phyloP scores from a whole-genome alignment of 805 yeast species.

The Blastobotrys chiropterorum region DNA sequence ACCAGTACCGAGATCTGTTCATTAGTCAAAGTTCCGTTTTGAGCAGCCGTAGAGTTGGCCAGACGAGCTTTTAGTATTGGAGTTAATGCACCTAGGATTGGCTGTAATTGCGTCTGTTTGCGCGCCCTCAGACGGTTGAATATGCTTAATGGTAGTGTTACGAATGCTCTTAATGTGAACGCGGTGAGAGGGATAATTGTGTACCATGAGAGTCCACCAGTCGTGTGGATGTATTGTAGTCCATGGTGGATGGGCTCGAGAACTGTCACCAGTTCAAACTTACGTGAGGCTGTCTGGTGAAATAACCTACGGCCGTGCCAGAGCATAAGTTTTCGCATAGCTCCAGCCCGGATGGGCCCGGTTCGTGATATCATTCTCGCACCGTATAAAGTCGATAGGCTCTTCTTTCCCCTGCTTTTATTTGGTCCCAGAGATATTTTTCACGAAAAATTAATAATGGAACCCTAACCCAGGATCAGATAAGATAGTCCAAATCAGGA shows the following conservation, averaged over 20 bases:
- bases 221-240: constrained; percentile 21
- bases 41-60: constrained; percentile 34
- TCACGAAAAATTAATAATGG: background rate
- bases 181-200: constrained; percentile 70
- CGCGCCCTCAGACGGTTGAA: constrained; percentile 61
- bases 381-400: too few relatives aligned
- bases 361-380: background rate
- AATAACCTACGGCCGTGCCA: background rate
- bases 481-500: background rate
- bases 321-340: background rate
- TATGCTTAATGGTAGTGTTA: constrained; percentile 77
- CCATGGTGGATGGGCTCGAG: constrained; percentile 18
- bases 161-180: constrained; percentile 50
- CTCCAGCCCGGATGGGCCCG: background rate
- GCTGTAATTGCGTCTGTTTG: constrained; percentile 65
- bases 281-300: background rate
- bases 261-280: constrained; percentile 13
- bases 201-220: constrained; percentile 72
- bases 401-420: too few relatives aligned
- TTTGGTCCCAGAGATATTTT: too few relatives aligned
- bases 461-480: background rate
- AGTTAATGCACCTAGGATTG: constrained; percentile 64
- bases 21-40: constrained; percentile 44
- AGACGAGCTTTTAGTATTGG: constrained; percentile 61
- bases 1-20: constrained; percentile 74